A percentile compares a stretch with the other conserved stretches of the same genome.
These are phyloP conservation scores for Ophiostoma fasciatum DNA, from an alignment of 2,329 filamentous ascomycete species.

Conservation along the genomic window DNA sequence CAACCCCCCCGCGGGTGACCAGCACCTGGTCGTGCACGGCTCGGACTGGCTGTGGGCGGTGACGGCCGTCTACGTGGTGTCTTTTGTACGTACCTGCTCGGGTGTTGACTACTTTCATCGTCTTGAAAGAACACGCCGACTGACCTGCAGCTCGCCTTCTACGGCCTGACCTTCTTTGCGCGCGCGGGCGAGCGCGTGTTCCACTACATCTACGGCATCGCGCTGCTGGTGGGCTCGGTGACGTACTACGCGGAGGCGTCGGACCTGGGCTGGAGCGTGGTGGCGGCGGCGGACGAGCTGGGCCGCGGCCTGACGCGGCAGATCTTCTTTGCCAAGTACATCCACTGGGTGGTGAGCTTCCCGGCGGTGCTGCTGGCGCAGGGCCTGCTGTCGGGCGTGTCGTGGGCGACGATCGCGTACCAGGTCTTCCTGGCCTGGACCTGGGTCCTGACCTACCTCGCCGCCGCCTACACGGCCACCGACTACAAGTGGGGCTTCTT, in stretches of 20 bases:
- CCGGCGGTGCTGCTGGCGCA: constrained; percentile 29
- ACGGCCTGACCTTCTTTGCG: constrained; percentile 26
- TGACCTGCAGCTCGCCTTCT: constrained; percentile 27
- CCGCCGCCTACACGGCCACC: constrained; percentile 30
- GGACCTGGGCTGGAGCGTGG: constrained; percentile 30
- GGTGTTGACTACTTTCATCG: neutral
- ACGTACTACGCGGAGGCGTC: constrained; percentile 38
- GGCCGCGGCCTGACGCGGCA: constrained; percentile 23
- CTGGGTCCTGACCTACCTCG: constrained; percentile 36
- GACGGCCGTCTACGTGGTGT: constrained; percentile 31
- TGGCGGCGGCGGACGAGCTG: constrained; percentile 20
- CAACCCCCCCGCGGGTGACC: constrained; percentile 28
- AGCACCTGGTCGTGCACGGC: constrained; percentile 27
- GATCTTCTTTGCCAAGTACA: constrained; percentile 41
- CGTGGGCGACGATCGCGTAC: constrained; percentile 40
- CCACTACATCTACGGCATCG: constrained; percentile 38
- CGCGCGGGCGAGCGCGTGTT: constrained; percentile 36
- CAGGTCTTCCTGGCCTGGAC: constrained; percentile 34
- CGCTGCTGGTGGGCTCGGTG: constrained; percentile 32
- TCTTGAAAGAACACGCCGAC: neutral
- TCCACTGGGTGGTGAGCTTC: constrained; percentile 38
- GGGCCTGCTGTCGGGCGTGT: constrained; percentile 32
- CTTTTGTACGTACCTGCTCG: constrained; percentile 33
- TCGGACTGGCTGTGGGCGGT: constrained; percentile 42
- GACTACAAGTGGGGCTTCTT: constrained; percentile 46